Percentiles rank a stretch among this genome's conserved stretches.
phyloP scores from a whole-genome alignment of 176 grass and related monocot genomes.

The Poa pratensis region DNA sequence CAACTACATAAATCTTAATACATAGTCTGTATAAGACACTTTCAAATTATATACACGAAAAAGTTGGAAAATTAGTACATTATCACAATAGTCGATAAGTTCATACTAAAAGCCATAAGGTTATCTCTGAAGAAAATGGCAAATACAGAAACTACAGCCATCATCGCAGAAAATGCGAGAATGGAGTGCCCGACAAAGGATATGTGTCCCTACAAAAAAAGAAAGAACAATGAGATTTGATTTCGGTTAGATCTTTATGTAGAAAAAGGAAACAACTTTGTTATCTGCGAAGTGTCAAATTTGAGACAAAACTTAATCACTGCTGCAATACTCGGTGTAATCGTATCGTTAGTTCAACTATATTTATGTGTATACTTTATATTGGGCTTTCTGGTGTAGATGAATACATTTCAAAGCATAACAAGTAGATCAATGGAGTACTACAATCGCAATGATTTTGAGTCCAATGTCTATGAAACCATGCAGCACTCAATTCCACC shows the following conservation, averaged over 20 bases:
- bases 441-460: not conserved
- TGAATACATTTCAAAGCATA: not conserved
- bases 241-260: not conserved
- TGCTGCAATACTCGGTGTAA: not conserved
- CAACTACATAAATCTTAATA: too few relatives aligned
- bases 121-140: not conserved
- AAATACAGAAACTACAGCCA: not conserved
- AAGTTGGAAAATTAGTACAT: too few relatives aligned
- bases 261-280: not conserved
- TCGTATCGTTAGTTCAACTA: not conserved
- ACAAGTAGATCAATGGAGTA: not conserved
- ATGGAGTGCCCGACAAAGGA: not conserved
- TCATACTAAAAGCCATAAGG: not conserved
- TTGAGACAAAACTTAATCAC: not conserved
- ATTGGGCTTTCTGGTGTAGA: not conserved
- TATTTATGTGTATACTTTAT: not conserved
- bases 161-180: not conserved
- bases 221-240: not conserved
- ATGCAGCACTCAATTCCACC: not conserved
- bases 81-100: too few relatives aligned
- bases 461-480: not conserved
- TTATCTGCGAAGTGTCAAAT: not conserved
- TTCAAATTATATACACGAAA: too few relatives aligned
- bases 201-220: not conserved
- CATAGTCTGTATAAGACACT: too few relatives aligned